These are phyloP conservation scores for Flaveria ramosissima DNA, from an alignment of 129 eudicot genomes.

Conservation along the genomic window DNA sequence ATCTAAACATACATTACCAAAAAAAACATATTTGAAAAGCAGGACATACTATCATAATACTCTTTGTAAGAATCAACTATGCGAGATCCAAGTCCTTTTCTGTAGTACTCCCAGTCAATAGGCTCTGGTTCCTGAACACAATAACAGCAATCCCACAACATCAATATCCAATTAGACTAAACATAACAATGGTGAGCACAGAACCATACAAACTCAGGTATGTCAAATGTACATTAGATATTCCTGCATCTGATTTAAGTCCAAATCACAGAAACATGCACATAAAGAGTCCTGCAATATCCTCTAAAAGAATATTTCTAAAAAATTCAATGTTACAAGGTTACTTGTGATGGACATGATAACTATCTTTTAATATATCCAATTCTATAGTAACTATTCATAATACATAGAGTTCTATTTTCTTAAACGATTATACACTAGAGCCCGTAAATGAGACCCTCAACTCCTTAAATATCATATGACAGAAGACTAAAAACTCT, in stretches of 20 bases:
- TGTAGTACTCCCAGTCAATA: constrained; percentile 92
- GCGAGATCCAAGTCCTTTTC: constrained; percentile 91
- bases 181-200: too few relatives aligned
- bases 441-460: neutral
- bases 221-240: too few relatives aligned
- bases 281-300: too few relatives aligned
- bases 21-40: neutral
- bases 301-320: too few relatives aligned
- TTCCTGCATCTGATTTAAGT: too few relatives aligned
- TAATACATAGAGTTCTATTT: neutral
- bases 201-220: too few relatives aligned
- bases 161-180: too few relatives aligned
- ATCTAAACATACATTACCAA: too few relatives aligned
- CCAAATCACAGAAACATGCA: too few relatives aligned
- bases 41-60: constrained; percentile 67
- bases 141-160: too few relatives aligned
- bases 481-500: neutral
- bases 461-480: neutral
- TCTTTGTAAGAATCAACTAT: constrained; percentile 94
- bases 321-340: too few relatives aligned
- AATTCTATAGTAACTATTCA: neutral
- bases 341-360: too few relatives aligned
- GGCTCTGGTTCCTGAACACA: constrained; percentile 76
- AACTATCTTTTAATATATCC: neutral
- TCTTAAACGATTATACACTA: neutral